A percentile compares a stretch with the other conserved stretches of the same genome.
Evolutionary conservation across 2,329 filamentous ascomycete genomes (phyloP).

Genomic region (Exophiala bonariae): DNA sequence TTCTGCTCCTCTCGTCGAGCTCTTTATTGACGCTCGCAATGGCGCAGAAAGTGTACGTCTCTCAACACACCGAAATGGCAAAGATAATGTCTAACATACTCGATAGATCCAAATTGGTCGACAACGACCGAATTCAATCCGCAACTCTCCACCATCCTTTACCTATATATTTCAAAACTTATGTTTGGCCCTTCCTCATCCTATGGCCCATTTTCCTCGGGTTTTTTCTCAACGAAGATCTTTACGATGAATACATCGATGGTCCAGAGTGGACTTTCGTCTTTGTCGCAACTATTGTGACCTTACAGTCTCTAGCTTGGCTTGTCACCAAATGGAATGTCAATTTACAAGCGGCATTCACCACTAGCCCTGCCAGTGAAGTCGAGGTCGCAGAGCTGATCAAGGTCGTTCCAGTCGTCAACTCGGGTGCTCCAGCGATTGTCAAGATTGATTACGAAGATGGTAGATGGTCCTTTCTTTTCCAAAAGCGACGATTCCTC

Average conservation of each 20-base stretch:
- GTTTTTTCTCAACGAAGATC: conserved; percentile 77
- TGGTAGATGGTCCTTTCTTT: conserved; percentile 82
- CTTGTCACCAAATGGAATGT: conserved; percentile 98
- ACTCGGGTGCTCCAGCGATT: conserved; percentile 87
- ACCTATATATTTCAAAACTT: conserved; percentile 76
- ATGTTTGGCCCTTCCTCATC: conserved; percentile 89
- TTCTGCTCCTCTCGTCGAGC: conserved; percentile 18
- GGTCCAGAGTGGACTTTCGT: conserved; percentile 99
- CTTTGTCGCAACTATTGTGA: conserved; percentile 85
- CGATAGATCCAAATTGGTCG: conserved; percentile 62
- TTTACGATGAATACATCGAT: conserved; percentile 87
- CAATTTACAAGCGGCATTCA: conserved; percentile 79
- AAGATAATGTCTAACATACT: conserved; percentile 6
- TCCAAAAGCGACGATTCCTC: conserved; percentile 96
- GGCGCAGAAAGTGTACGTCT: conserved; percentile 22
- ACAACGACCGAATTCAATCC: conserved; percentile 84
- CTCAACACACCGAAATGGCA: not conserved
- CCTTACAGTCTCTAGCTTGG: conserved; percentile 85
- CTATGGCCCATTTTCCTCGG: conserved; percentile 90
- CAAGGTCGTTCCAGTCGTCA: conserved; percentile 87
- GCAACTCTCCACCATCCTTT: conserved; percentile 87
- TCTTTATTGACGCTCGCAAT: conserved; percentile 31
- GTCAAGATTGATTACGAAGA: conserved; percentile 76
- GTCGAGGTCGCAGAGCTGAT: conserved; percentile 79
- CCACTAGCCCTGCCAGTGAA: conserved; percentile 67